A percentile compares a stretch with the other conserved stretches of the same genome.
Evolutionary conservation across 106 monocot genomes (phyloP).

Genomic region (Dendrobium nobile): DNA sequence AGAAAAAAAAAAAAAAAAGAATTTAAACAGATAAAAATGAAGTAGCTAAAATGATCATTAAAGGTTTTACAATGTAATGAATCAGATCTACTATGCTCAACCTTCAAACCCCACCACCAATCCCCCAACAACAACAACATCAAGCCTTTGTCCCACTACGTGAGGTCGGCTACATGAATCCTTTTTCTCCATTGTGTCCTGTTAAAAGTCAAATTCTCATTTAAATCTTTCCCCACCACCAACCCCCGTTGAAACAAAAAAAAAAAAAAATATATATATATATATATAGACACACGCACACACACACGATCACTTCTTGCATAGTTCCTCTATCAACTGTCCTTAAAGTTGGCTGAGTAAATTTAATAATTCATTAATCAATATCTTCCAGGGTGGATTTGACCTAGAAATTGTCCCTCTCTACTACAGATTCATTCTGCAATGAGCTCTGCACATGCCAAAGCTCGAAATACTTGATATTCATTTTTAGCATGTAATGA

Average conservation of each 20-base stretch:
- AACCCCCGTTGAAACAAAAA: too few species aligned
- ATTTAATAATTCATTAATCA: background rate
- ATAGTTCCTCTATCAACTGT: background rate
- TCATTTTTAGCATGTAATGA: background rate
- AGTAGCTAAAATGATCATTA: background rate
- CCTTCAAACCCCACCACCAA: background rate
- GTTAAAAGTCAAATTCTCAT: too few species aligned
- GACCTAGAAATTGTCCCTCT: background rate
- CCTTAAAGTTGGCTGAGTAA: background rate
- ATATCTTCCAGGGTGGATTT: background rate
- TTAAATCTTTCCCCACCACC: too few species aligned
- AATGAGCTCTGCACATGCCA: background rate
- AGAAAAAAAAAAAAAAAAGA: background rate
- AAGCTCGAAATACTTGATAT: background rate
- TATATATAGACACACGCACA: too few species aligned
- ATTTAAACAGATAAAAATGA: background rate
- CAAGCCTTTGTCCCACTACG: too few species aligned
- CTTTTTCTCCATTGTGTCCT: too few species aligned
- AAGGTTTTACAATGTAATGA: background rate
- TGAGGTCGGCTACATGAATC: too few species aligned
- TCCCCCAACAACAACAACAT: too few species aligned
- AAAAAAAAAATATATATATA: too few species aligned
- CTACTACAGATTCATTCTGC: background rate
- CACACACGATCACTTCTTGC: background rate
- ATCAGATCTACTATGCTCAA: background rate